Evolutionary conservation across 2,329 filamentous ascomycete species (phyloP), one percentile per base, ranked within the genome.

Genomic region (Ophiostoma sp.): DNA sequence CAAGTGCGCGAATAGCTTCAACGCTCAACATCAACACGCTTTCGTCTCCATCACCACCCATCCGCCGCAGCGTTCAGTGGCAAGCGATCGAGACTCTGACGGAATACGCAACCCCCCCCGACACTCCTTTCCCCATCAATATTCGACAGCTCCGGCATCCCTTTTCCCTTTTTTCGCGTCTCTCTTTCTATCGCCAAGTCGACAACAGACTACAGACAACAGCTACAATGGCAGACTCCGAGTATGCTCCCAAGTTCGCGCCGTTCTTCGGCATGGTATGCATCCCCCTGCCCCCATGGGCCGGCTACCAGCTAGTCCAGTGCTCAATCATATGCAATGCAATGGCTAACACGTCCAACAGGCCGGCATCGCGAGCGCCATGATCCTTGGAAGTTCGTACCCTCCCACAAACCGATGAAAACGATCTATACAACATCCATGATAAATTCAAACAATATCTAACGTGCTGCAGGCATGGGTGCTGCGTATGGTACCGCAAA

Each of bases 401-500:
- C 71, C 70, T 69, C 5, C 71, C 69, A 67, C 1, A 31, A 31
- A 31, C 27, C 4, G 48, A 15, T 11, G 13, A 20, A 23, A n/a
- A 5, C n/a, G 48, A 52, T n/a, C 39, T 41, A 41, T 41, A 15
- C 10, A 20, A n/a, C 44, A 48, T n/a, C 15, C 3, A 65, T 27
- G 5, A 23, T 11, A 15, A 31, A 31, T 15, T 15, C 15, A 4
- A 15, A 15, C n/a, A 39, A 10, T 2, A 20, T 41, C 62, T 65
- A 65, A 65, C 62, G 60, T 20, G 62, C 35, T 39, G 17, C 35
- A 87, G 85, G 82, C 76, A 80, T 86, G 74, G 92, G 92, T 77
- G 92, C 92, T 76, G 92, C 92, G 73, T 95, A 93, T 80, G 92
- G 92, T 74, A 96, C 92, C 70, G 91, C 92, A 52, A 96, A 94